Evolutionary conservation across 768 basidiomycete genomes (phyloP).

Genomic region (Lenzites betulinus): DNA sequence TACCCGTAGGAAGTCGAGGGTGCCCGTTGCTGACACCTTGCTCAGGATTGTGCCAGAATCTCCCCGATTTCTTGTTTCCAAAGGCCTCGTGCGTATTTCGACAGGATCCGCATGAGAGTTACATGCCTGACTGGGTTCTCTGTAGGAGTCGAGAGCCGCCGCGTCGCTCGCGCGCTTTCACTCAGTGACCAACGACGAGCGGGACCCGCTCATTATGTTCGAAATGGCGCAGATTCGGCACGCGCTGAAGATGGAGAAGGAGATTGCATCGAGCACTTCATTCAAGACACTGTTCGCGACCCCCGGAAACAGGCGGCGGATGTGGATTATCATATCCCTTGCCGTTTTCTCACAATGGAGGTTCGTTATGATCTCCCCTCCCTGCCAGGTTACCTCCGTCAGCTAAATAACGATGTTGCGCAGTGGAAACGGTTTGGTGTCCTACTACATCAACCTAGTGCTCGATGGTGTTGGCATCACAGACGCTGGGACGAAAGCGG

Average conservation of each 20-base stretch:
- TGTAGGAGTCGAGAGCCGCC: constrained; percentile 60
- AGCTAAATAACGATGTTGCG: not conserved
- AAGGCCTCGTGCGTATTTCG: constrained; percentile 45
- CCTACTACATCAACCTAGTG: constrained; percentile 73
- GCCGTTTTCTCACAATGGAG: constrained; percentile 58
- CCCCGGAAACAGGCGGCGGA: constrained; percentile 50
- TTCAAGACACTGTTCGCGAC: constrained; percentile 47
- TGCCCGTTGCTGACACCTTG: not conserved
- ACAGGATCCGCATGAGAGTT: no score
- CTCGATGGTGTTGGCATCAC: constrained; percentile 65
- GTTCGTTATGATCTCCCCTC: not conserved
- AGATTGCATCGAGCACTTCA: constrained; percentile 48
- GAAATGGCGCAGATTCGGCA: constrained; percentile 69
- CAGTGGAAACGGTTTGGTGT: constrained; percentile 69
- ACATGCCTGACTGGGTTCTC: not conserved
- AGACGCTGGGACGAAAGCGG: constrained; percentile 51
- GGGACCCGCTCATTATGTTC: constrained; percentile 55
- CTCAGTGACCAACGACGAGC: constrained; percentile 57
- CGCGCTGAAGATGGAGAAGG: constrained; percentile 63
- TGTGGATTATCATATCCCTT: constrained; percentile 55
- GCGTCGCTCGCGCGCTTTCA: constrained; percentile 71
- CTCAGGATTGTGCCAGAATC: constrained; percentile 67
- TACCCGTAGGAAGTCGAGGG: not conserved
- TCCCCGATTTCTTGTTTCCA: constrained; percentile 65
- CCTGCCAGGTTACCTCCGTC: not conserved